Conservation (phyloP, 2,329 filamentous ascomycete genomes). For the Ceratocystis smalleyi region DNA sequence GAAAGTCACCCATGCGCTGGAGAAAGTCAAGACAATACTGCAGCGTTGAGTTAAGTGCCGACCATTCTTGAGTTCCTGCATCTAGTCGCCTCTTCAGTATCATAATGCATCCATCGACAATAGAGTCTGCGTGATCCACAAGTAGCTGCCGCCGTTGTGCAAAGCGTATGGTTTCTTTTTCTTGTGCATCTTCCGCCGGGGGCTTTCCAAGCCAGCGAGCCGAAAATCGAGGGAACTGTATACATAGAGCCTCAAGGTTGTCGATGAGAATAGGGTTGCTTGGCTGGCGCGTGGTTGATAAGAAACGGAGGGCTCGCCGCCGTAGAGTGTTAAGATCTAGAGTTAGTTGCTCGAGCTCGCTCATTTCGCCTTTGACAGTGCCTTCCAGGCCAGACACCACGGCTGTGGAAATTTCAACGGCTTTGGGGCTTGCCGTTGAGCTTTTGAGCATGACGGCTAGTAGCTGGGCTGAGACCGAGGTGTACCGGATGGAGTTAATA, state of each 20-base stretch:
- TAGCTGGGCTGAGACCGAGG: conserved; percentile 39
- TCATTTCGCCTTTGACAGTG: conserved; percentile 41
- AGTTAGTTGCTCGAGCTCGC: conserved; percentile 46
- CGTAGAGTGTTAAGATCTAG: conserved; percentile 39
- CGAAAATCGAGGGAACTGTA: conserved; percentile 44
- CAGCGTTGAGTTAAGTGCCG: conserved; percentile 39
- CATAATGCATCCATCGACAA: conserved; percentile 46
- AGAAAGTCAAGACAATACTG: conserved; percentile 41
- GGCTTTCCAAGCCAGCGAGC: conserved; percentile 46
- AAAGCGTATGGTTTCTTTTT: conserved; percentile 45
- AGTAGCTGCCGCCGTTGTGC: conserved; percentile 43
- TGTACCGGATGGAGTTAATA: conserved; percentile 33
- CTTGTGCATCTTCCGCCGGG: conserved; percentile 33
- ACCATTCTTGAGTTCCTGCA: conserved; percentile 35
- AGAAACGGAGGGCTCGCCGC: conserved; percentile 36
- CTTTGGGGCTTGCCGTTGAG: conserved; percentile 23
- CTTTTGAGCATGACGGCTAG: conserved; percentile 39
- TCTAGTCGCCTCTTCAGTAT: conserved; percentile 39
- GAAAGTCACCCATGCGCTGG: conserved; percentile 34
- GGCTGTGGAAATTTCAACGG: conserved; percentile 31
- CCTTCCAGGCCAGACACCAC: conserved; percentile 42
- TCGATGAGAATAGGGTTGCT: conserved; percentile 20
- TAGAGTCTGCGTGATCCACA: conserved; percentile 36
- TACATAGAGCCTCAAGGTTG: conserved; percentile 40
- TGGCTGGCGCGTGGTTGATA: conserved; percentile 22